Conservation (phyloP, 2,329 filamentous ascomycete species). For the Apiospora kogelbergensis region DNA sequence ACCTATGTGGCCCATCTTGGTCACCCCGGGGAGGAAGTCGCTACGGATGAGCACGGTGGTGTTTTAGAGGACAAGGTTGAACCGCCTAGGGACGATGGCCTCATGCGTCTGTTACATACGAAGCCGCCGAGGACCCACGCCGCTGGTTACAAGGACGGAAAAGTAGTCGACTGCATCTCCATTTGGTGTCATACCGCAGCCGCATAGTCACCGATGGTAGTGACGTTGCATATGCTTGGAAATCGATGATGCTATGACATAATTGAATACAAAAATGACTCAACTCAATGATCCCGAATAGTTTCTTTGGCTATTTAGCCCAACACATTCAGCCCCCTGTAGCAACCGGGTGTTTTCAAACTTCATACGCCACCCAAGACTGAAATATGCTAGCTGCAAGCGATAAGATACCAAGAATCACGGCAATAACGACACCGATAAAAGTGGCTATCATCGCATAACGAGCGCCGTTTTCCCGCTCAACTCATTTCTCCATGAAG, state of each 20-base stretch:
- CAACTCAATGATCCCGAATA: neutral
- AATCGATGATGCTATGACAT: neutral
- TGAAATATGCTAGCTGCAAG: constrained; percentile 7
- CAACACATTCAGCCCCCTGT: neutral
- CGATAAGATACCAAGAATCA: neutral
- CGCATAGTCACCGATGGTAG: neutral
- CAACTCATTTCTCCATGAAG: constrained; percentile 6
- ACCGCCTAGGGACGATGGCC: constrained; percentile 36
- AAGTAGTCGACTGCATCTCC: constrained; percentile 49
- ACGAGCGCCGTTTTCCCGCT: constrained; percentile 8
- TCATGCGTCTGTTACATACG: constrained; percentile 48
- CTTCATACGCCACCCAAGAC: constrained; percentile 10
- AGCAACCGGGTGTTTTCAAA: constrained; percentile 9
- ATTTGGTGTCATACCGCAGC: constrained; percentile 44
- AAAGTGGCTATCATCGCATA: constrained; percentile 12
- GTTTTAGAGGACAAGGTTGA: constrained; percentile 34
- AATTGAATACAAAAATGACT: neutral
- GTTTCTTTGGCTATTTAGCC: neutral
- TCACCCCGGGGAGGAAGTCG: constrained; percentile 65
- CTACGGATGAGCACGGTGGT: constrained; percentile 50
- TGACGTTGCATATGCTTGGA: neutral
- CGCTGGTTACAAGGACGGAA: constrained; percentile 34
- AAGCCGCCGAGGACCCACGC: constrained; percentile 51
- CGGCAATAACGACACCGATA: constrained; percentile 8
- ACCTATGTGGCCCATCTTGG: constrained; percentile 72